Evolutionary conservation across 2,329 filamentous ascomycete genomes (phyloP).

Genomic region (Aspergillus aculeatus): DNA sequence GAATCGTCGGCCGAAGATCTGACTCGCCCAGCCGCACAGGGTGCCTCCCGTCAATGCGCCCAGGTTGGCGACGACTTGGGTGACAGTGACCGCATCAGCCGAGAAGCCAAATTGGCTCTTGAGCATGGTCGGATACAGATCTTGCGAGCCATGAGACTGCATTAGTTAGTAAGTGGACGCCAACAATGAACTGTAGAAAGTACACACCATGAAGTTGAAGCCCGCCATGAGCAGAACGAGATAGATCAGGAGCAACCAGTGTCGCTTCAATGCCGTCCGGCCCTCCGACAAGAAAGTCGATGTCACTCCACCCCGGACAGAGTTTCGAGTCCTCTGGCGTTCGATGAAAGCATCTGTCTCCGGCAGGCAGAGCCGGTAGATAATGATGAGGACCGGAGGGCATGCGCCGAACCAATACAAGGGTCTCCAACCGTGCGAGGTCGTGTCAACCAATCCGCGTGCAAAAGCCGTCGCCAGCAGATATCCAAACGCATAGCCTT

Average conservation of each 20-base stretch:
- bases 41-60: conserved; percentile 70
- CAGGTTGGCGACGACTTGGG: conserved; percentile 69
- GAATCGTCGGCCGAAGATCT: conserved; percentile 68
- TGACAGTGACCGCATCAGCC: conserved; percentile 62
- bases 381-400: conserved; percentile 76
- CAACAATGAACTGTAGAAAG: neutral
- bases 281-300: conserved; percentile 73
- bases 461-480: conserved; percentile 59
- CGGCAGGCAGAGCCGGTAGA: conserved; percentile 72
- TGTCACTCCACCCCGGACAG: conserved; percentile 57
- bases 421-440: conserved; percentile 76
- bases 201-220: conserved; percentile 77
- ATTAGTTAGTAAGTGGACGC: neutral
- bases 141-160: conserved; percentile 68
- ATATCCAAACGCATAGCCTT: conserved; percentile 65
- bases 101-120: conserved; percentile 59
- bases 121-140: conserved; percentile 62
- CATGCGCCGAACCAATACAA: conserved; percentile 87
- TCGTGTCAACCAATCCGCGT: conserved; percentile 60
- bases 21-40: conserved; percentile 64
- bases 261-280: conserved; percentile 71
- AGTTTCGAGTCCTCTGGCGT: conserved; percentile 62
- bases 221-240: conserved; percentile 84
- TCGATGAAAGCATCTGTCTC: conserved; percentile 74
- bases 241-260: conserved; percentile 79